Conservation (phyloP, 2,329 filamentous ascomycete genomes). For the Epichloe sibirici region DNA sequence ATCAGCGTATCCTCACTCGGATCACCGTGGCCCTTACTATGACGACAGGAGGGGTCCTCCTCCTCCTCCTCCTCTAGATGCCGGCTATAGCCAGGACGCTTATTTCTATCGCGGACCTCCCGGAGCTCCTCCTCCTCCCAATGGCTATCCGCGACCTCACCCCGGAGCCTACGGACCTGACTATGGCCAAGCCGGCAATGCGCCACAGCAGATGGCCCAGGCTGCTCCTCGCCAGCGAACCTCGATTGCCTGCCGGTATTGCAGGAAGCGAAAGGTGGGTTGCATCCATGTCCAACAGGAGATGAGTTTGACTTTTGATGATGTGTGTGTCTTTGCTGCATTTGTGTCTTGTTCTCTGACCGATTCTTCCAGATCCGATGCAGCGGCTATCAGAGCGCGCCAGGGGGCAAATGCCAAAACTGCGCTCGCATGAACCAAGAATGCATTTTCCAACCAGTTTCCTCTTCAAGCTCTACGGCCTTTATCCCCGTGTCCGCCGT, state of each 20-base stretch:
- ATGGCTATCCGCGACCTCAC: conserved; percentile 14
- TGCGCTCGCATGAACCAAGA: conserved; percentile 51
- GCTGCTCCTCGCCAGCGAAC: conserved; percentile 46
- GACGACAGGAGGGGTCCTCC: conserved; percentile 22
- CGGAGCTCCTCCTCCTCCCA: conserved; percentile 19
- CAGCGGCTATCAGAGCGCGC: conserved; percentile 46
- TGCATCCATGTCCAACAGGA: conserved; percentile 3
- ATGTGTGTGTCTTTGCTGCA: too few relatives aligned
- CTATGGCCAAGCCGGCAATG: conserved; percentile 22
- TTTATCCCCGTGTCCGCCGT: conserved; percentile 48
- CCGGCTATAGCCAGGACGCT: conserved; percentile 18
- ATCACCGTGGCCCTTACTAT: conserved; percentile 27
- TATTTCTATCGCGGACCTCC: conserved; percentile 23
- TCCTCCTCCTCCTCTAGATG: conserved; percentile 15
- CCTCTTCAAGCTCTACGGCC: conserved; percentile 41
- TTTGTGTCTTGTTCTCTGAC: conserved; percentile 1
- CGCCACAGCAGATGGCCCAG: conserved; percentile 29
- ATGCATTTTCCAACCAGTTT: conserved; percentile 49
- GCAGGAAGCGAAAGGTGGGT: conserved; percentile 46
- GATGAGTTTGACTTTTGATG: background rate
- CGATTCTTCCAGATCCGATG: conserved; percentile 38
- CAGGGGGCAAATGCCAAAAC: conserved; percentile 47
- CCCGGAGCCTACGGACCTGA: conserved; percentile 22
- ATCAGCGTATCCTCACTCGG: conserved; percentile 25
- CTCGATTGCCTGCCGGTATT: conserved; percentile 48